These are phyloP conservation scores for Oldenlandia corymbosa DNA, from an alignment of 257 asterid genomes.

Conservation along the genomic window DNA sequence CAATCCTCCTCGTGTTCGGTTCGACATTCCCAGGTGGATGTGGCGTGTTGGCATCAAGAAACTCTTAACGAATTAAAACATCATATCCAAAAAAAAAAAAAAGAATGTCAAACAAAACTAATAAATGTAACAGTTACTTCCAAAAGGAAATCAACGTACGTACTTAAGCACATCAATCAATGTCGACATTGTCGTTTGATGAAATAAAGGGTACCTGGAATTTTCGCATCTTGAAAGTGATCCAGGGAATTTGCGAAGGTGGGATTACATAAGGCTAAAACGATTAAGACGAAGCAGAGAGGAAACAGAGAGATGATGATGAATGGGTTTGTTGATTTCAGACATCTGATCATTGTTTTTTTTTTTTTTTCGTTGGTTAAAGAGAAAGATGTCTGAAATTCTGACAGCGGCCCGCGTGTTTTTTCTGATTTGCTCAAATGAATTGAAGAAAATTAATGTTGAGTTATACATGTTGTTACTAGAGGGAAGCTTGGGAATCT, in stretches of 20 bases:
- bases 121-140: neutral
- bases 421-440: no score
- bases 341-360: constrained; percentile 8
- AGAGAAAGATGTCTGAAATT: neutral
- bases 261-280: neutral
- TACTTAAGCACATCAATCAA: no score
- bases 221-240: neutral
- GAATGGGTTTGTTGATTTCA: constrained; percentile 10
- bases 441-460: no score
- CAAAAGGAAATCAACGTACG: neutral
- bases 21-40: constrained; percentile 1
- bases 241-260: constrained; percentile 6
- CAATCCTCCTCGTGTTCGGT: constrained; percentile 14
- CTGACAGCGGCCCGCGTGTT: no score
- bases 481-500: no score
- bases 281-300: constrained; percentile 11
- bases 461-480: no score
- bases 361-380: no score
- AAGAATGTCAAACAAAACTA: neutral
- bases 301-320: constrained; percentile 3
- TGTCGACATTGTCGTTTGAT: neutral
- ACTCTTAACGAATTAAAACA: neutral
- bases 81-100: neutral
- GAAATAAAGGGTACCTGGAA: constrained; percentile 12
- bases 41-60: neutral